phyloP scores from a whole-genome alignment of 202 grass and related monocot species.

The Cymbopogon flexuosus region DNA sequence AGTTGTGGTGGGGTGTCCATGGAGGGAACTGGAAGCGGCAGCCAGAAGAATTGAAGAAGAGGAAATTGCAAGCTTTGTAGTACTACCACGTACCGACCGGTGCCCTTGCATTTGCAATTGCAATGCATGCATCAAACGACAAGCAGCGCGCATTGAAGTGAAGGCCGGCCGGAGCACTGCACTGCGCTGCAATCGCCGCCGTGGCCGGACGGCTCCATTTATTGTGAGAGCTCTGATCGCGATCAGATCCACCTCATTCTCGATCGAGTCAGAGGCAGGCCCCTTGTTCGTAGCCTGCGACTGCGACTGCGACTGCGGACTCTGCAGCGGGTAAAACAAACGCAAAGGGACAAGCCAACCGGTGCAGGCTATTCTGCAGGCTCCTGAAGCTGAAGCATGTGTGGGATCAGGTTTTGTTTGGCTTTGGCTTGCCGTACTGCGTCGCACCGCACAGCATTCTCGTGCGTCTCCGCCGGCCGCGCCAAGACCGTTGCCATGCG shows the following conservation, averaged over 20 bases:
- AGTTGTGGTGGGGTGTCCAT: background rate
- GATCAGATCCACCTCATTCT: conserved; percentile 32
- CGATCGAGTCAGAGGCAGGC: background rate
- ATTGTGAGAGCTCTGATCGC: background rate
- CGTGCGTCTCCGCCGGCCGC: background rate
- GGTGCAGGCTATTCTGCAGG: conserved; percentile 16
- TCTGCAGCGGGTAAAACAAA: no score
- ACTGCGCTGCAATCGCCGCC: no score
- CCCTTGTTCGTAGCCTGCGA: background rate
- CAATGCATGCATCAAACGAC: background rate
- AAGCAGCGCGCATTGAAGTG: background rate
- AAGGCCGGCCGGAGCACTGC: no score
- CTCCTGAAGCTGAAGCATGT: conserved; percentile 5
- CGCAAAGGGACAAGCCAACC: background rate
- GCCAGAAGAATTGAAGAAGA: background rate
- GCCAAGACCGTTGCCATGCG: background rate
- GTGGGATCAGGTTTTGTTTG: background rate
- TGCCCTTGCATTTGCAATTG: no score
- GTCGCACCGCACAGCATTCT: background rate
- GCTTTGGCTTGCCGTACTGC: background rate
- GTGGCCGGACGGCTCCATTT: background rate
- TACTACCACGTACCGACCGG: no score
- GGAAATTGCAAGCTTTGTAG: no score
- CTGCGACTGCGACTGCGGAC: no score
- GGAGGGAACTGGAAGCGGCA: background rate